Percentiles rank a stretch among this genome's conserved stretches.
phyloP scores from a whole-genome alignment of 2,329 filamentous ascomycete genomes.

The Dothidotthia symphoricarpi region DNA sequence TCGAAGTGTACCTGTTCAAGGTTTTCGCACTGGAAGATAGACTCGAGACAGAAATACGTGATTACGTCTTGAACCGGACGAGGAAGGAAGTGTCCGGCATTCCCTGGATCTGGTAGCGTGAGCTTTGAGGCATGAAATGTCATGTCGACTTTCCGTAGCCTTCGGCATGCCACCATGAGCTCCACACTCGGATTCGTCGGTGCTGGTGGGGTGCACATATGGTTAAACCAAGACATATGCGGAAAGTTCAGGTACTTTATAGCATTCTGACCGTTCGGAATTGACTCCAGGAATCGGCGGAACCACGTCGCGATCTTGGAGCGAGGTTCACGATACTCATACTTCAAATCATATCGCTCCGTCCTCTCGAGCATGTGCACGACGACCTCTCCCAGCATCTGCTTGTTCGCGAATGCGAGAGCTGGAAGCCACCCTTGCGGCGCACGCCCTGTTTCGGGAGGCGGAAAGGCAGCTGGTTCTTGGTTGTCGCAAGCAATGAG shows the following conservation, averaged over 20 bases:
- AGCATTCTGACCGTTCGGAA: background rate
- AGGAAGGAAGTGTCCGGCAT: too few relatives aligned
- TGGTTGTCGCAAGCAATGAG: slow-evolving; percentile 4
- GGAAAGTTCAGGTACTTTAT: too few relatives aligned
- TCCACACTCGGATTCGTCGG: too few relatives aligned
- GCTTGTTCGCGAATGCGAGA: background rate
- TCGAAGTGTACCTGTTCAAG: slow-evolving; percentile 4
- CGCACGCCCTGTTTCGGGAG: background rate
- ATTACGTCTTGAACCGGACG: too few relatives aligned
- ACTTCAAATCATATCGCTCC: slow-evolving; percentile 1
- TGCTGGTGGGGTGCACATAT: too few relatives aligned
- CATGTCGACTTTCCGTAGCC: too few relatives aligned
- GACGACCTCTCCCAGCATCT: slow-evolving; percentile 1
- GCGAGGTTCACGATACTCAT: background rate
- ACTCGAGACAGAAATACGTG: background rate
- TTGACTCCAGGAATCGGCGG: background rate
- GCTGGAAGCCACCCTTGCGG: background rate
- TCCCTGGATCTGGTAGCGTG: too few relatives aligned
- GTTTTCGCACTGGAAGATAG: background rate
- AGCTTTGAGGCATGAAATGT: too few relatives aligned
- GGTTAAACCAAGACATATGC: too few relatives aligned
- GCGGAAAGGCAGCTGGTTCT: background rate
- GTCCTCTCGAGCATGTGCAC: slow-evolving; percentile 2
- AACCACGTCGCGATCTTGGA: slow-evolving; percentile 8
- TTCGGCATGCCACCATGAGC: too few relatives aligned